Conservation (phyloP, 2,329 filamentous ascomycete species). For the Neocatenulostroma microsporum region DNA sequence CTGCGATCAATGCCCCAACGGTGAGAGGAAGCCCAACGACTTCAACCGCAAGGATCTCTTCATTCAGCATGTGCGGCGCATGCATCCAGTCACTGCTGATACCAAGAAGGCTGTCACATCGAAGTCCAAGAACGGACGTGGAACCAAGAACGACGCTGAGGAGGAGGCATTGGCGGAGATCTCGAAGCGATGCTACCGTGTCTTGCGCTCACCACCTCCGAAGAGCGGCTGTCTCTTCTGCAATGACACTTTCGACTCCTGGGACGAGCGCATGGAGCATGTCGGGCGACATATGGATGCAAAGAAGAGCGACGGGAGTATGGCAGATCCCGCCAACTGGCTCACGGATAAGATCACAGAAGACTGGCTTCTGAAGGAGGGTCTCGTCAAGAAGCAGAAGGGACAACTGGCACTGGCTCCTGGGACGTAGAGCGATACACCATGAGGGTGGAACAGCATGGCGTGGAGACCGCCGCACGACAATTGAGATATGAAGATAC, state of each 20-base stretch:
- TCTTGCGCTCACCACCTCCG: conserved; percentile 55
- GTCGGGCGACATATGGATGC: conserved; percentile 76
- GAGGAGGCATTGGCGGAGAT: conserved; percentile 37
- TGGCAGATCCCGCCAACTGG: conserved; percentile 29
- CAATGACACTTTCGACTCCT: conserved; percentile 56
- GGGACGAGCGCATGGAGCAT: conserved; percentile 84
- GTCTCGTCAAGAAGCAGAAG: conserved; percentile 24
- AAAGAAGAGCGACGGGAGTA: conserved; percentile 26
- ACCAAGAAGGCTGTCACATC: conserved; percentile 1
- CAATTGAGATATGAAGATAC: no score
- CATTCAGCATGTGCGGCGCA: conserved; percentile 77
- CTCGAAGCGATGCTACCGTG: conserved; percentile 52
- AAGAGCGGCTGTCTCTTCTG: conserved; percentile 61
- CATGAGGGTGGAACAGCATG: not conserved
- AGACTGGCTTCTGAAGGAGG: conserved; percentile 34
- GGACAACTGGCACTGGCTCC: not conserved
- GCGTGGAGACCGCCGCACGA: no score
- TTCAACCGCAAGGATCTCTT: conserved; percentile 94
- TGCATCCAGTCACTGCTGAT: conserved; percentile 53
- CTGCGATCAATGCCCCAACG: conserved; percentile 55
- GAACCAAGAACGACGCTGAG: conserved; percentile 10
- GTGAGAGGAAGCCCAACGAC: conserved; percentile 43
- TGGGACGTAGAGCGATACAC: no score
- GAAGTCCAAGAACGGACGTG: conserved; percentile 30
- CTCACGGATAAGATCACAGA: conserved; percentile 27